phyloP scores from a whole-genome alignment of 106 monocot genomes.

The Ottelia alismoides region DNA sequence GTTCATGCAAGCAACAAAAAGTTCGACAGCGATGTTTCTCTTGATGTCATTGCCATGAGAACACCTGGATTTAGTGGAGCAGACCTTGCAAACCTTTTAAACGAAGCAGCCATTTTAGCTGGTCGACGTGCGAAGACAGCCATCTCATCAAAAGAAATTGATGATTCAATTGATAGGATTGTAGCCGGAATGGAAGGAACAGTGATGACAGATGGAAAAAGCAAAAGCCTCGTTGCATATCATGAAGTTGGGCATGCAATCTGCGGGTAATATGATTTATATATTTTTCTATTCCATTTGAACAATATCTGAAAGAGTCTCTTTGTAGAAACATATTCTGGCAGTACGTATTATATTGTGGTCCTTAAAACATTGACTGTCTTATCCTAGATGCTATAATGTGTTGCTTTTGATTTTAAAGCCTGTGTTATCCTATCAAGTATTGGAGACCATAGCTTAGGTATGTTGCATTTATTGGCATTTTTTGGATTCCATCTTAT shows the following conservation, averaged over 20 bases:
- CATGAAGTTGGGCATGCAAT: constrained; percentile 99
- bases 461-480: no score
- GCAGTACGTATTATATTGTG: no score
- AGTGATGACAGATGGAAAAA: constrained; percentile 97
- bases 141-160: constrained; percentile 93
- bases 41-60: constrained; percentile 95
- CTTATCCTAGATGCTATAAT: no score
- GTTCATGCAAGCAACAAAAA: constrained; percentile 58
- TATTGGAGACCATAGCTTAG: no score
- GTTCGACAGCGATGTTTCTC: constrained; percentile 68
- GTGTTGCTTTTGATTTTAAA: no score
- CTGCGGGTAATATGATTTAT: constrained; percentile 93
- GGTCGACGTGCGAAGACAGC: constrained; percentile 78
- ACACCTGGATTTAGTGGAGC: constrained; percentile 99
- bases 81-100: constrained; percentile 94
- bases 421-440: no score
- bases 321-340: no score
- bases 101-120: constrained; percentile 95
- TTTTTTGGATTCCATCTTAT: no score
- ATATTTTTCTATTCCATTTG: no score
- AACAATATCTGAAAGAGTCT: no score
- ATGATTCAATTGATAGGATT: constrained; percentile 97
- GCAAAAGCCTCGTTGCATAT: constrained; percentile 95
- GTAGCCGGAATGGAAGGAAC: constrained; percentile 99
- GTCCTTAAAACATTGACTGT: no score